Base-by-base conservation (phyloP, 2,329 filamentous ascomycete genomes). In the Dactylonectria estremocensis region DNA sequence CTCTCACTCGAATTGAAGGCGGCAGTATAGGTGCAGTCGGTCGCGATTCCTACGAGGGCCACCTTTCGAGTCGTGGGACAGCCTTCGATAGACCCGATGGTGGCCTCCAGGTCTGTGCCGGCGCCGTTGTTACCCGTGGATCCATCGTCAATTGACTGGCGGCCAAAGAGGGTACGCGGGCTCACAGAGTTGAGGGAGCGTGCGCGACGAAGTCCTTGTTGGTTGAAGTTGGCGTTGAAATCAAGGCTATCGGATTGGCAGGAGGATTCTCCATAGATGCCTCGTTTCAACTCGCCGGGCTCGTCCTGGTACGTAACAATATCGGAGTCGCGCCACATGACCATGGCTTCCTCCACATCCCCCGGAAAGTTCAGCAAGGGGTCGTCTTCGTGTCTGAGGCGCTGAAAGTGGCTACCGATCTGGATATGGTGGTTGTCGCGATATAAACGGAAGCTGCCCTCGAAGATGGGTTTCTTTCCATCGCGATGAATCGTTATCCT, bases 321-420 rank as follows among this genome's bases (percentile, higher is more conserved):
- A 79, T 99, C 96, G 31, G 95, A 97, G 78, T 98, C 95, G 71
- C 95, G 90, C 87, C 94, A 98, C 1, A 98, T 88, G 40, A 98
- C 87, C 95, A 99, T 96, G 77, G 89, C 92, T 68, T 97, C 93
- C 35, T 91, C 88, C 5, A 77, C 85, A 52, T 83, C 81, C 33
- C 85, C 78, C 35, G 83, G 80, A 31, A 77, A 71, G 14, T 87
- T 82, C 8, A 93, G 79, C 28, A 87, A 83, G 2, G 95, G 93
- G 78, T 99, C 96, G 50, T 91, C 83, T 22, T 83, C 79, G 68
- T 94, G 89, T 77, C 89, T 92, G 52, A 93, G 95, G 71, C 89
- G 86, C 77, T 89, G 86, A 77, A 96, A 99, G 69, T 90, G 92
- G 31, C 88, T 87, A 69, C 88, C 89, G 31, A 94, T 90, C 77